A percentile compares a stretch with the other conserved stretches of the same genome.
These are phyloP conservation scores for Colletotrichum kahawae DNA, from an alignment of 2,329 filamentous ascomycete genomes.

Conservation along the genomic window DNA sequence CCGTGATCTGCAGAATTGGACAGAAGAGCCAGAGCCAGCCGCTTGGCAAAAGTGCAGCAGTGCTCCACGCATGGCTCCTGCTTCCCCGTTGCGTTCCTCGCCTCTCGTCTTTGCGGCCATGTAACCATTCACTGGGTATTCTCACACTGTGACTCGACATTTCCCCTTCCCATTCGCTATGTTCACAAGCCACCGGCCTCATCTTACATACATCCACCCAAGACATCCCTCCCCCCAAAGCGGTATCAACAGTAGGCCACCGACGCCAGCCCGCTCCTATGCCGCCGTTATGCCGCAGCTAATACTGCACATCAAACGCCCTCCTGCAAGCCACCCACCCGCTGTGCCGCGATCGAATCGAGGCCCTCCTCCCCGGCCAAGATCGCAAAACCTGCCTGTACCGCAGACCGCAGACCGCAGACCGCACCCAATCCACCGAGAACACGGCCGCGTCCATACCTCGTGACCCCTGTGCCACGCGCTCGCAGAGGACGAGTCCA, in stretches of 20 bases:
- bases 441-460: not conserved
- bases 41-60: not conserved
- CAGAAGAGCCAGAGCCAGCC: not conserved
- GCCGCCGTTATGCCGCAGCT: slow-evolving; percentile 3
- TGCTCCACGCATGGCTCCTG: not conserved
- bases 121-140: not conserved
- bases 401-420: not conserved
- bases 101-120: not conserved
- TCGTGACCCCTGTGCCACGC: not conserved
- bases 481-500: not conserved
- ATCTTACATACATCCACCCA: not conserved
- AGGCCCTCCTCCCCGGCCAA: not conserved
- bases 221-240: not conserved
- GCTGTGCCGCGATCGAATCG: not conserved
- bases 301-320: not conserved
- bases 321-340: not conserved
- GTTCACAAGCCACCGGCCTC: slow-evolving; percentile 6
- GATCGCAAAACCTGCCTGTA: not conserved
- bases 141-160: not conserved
- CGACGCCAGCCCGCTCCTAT: not conserved
- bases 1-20: not conserved
- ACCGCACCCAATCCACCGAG: not conserved
- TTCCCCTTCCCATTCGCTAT: not conserved
- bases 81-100: not conserved
- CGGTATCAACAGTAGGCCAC: not conserved